A percentile compares a stretch with the other conserved stretches of the same genome.
Conservation (phyloP, 192 early-diverging fungal genomes). For the Gryganskiella cystojenkinii region DNA sequence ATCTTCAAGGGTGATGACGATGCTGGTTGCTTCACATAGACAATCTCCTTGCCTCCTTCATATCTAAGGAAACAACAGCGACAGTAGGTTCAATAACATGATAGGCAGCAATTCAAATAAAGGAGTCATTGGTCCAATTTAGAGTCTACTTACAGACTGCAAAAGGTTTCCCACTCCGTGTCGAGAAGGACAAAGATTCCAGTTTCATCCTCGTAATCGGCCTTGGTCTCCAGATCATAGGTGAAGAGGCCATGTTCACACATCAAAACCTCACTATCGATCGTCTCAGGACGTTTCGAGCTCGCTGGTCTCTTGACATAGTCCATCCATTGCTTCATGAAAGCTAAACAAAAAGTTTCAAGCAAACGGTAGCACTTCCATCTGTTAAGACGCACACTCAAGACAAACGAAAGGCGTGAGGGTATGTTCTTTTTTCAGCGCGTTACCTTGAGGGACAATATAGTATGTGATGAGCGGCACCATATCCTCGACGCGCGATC, state of each 20-base stretch:
- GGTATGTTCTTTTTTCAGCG: no score
- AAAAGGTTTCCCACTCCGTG: constrained; percentile 21
- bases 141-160: constrained; percentile 12
- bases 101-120: neutral
- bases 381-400: no score
- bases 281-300: constrained; percentile 5
- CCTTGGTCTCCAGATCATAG: constrained; percentile 16
- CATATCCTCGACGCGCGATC: constrained; percentile 5
- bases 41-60: constrained; percentile 14
- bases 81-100: neutral
- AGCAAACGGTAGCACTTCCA: no score
- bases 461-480: constrained; percentile 10
- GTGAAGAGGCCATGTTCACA: constrained; percentile 25
- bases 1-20: neutral
- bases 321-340: constrained; percentile 28
- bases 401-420: neutral
- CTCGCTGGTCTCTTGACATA: constrained; percentile 19
- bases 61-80: constrained; percentile 9
- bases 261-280: constrained; percentile 17
- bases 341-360: neutral
- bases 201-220: constrained; percentile 10
- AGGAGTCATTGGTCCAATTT: no score
- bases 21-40: neutral
- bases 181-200: constrained; percentile 13
- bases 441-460: constrained; percentile 16